phyloP scores from a whole-genome alignment of 495 filamentous ascomycete genomes.

The Penicillium argentinense region DNA sequence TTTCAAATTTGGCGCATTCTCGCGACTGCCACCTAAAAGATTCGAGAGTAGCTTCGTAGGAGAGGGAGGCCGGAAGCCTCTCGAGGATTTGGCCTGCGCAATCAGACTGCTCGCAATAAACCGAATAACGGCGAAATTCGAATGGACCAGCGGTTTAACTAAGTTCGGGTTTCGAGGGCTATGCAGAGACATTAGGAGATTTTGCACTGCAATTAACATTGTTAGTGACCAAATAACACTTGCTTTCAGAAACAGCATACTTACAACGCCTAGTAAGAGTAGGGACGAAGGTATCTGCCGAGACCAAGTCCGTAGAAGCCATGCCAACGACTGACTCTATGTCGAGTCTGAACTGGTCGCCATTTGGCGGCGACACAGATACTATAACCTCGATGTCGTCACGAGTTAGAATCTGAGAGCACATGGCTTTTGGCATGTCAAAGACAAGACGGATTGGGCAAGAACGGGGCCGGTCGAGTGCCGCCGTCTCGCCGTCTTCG shows the following conservation, averaged over 20 bases:
- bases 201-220: conserved; percentile 24
- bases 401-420: conserved; percentile 29
- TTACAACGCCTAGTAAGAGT: conserved; percentile 68
- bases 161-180: conserved; percentile 66
- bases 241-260: conserved; percentile 42
- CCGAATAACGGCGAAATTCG: conserved; percentile 68
- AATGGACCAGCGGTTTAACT: conserved; percentile 49
- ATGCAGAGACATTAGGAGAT: conserved; percentile 67
- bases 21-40: conserved; percentile 62
- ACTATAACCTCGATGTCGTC: conserved; percentile 41
- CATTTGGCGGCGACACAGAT: conserved; percentile 30
- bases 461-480: conserved; percentile 25
- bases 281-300: conserved; percentile 63
- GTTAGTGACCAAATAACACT: conserved; percentile 21
- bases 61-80: conserved; percentile 69
- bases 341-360: conserved; percentile 57
- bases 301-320: conserved; percentile 65
- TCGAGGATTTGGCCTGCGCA: conserved; percentile 52
- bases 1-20: conserved; percentile 35
- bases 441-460: conserved; percentile 42
- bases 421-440: conserved; percentile 31
- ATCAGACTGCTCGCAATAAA: conserved; percentile 64
- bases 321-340: conserved; percentile 61
- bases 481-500: conserved; percentile 55
- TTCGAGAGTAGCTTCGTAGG: conserved; percentile 90